Evolutionary conservation across 768 basidiomycete species (phyloP), one percentile per base, ranked within the genome.

Genomic region (Lactarius deliciosus): DNA sequence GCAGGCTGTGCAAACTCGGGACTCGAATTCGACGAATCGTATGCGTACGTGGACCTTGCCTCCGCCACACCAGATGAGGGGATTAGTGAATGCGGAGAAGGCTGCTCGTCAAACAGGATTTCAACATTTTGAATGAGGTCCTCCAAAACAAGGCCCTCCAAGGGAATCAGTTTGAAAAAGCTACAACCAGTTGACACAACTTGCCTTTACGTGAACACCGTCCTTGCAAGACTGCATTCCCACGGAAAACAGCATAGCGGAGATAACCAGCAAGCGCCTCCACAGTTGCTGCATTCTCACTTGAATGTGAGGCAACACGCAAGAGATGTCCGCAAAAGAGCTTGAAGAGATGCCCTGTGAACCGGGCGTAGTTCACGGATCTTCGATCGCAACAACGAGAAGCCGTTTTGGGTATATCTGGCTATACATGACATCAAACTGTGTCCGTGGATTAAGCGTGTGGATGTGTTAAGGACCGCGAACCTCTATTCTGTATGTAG

Each of bases 61-160:
- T 41, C 41, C 2, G 41, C 41, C 41, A 41, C 6, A 41, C 15
- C 1, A 2, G 16, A 15, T 41, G 41, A 18, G 16, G 41, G 41
- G 3, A 18, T 15, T 0, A 0, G 16, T 1, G 6, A 15, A 6
- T 0, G 6, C 41, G 41, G 0, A 10, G 45, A 22, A 22, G n/a
- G 10, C 0, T 0, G 45, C 10, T 47, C 45, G 4, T 38, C 45
- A 47, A 47, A 47, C 8, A 22, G 45, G 1, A 4, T 47, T 9
- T 47, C 0, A 2, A 1, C 45, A 47, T 47, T 22, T 47, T 5
- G n/a, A 20, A 47, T 47, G 20, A 45, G 43, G 10, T 45, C 43
- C 43, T 45, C 43, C 43, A 45, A 20, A n/a, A 45, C 43, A 1
- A 45, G 43, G 0, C 15, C 15, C 20, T 45, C 7, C 0, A 8